Percentiles rank a stretch among this genome's conserved stretches.
phyloP scores from a whole-genome alignment of 1,284 basidiomycete genomes.

The Microbotryum lychnidis-dioicae region DNA sequence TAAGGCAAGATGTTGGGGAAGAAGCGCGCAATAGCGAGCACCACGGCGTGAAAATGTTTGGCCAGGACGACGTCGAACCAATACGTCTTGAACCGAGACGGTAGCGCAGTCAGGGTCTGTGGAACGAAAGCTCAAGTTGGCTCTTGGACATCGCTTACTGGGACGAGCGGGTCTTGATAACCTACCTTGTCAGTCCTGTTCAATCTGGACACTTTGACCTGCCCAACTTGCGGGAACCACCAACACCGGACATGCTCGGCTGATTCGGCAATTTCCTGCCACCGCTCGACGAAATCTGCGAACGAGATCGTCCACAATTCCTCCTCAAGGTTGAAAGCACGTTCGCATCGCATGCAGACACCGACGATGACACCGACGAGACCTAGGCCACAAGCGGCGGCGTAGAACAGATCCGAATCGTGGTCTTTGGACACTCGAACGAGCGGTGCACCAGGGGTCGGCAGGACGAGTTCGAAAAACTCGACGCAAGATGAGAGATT shows the following conservation, averaged over 20 bases:
- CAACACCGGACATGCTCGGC: constrained; percentile 85
- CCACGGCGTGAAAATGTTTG: constrained; percentile 22
- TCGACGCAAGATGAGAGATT: constrained; percentile 77
- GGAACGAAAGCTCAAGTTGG: neutral
- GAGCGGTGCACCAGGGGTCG: constrained; percentile 45
- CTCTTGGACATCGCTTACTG: neutral
- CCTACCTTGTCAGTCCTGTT: constrained; percentile 69
- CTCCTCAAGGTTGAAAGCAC: constrained; percentile 75
- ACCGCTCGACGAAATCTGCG: constrained; percentile 50
- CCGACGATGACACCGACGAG: constrained; percentile 79
- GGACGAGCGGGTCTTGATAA: constrained; percentile 21
- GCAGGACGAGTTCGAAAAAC: constrained; percentile 61
- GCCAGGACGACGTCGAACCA: constrained; percentile 9
- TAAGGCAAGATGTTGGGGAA: constrained; percentile 29
- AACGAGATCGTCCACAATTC: constrained; percentile 59
- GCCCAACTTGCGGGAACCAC: constrained; percentile 83
- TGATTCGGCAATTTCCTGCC: constrained; percentile 53
- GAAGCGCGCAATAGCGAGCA: constrained; percentile 14
- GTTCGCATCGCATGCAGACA: constrained; percentile 70
- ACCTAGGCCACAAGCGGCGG: constrained; percentile 90
- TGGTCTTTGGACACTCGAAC: constrained; percentile 57
- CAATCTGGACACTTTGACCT: constrained; percentile 63
- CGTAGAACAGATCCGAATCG: constrained; percentile 65
- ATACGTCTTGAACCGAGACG: constrained; percentile 5
- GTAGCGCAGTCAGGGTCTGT: constrained; percentile 14